Base-by-base conservation (phyloP, 129 eudicot species). In the Helianthus annuus region DNA sequence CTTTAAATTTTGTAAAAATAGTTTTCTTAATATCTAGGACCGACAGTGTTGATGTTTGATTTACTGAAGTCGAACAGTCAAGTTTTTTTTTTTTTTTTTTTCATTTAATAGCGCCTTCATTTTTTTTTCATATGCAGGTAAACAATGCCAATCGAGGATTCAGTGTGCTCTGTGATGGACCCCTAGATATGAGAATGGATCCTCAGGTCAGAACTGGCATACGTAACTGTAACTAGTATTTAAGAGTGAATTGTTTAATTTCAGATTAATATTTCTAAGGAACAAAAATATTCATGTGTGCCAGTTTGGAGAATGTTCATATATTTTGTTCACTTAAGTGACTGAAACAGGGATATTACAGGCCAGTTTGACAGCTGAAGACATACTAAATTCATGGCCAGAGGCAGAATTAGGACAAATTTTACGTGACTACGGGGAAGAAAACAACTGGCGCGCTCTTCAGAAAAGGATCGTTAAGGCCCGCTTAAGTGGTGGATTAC, bases 161-260 rank as follows among this genome's bases (percentile, higher is more conserved):
- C 71, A 88, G 98, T 70, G 91, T 94, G 69, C 87, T 94, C 48
- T 80, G 76, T 66, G 80, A 90, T 70, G 98, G 98, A 49, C 98
- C 98, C 66, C 90, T 94, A 66, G 98, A 94, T 84, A 94, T 94
- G 98, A 83, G 98, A 76, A 94, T 94, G 98, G 83, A 90, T 80
- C 96, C 98, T 53, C 82, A 85, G 98, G 98, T 94, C 76, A 69
- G 78, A 46, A 72, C 66, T 27, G 14, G 58, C 55, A 57, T 22
- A 19, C 64, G 53, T 15, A 60, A n/a, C 53, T 68, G 59, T 17
- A 34, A 42, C 45, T 32, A 34, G 66, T 34, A 12, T 32, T 13
- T 12, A 32, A 29, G 66, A 34, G 44, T 60, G 9, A 60, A 60
- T 60, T 12, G 44, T 60, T 16, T 60, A 32, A 32, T 32, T 34